These are phyloP conservation scores for Helotiales sp. DNA, from an alignment of 2,329 filamentous ascomycete species.

Conservation along the genomic window DNA sequence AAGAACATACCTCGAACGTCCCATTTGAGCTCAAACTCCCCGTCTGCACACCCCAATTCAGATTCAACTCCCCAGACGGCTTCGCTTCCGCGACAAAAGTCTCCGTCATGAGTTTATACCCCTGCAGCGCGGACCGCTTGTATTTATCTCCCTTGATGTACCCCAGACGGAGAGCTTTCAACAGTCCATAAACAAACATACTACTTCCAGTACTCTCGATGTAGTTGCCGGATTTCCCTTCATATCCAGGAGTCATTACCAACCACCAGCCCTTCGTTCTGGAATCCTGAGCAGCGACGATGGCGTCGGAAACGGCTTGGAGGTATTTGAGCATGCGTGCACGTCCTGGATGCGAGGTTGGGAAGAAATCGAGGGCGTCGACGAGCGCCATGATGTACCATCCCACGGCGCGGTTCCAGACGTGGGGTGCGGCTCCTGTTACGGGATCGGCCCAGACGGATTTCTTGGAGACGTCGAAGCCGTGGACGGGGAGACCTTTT, in stretches of 20 bases:
- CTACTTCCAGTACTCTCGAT: neutral
- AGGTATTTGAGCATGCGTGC: neutral
- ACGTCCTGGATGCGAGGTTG: neutral
- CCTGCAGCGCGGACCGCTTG: neutral
- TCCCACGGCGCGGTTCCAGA: neutral
- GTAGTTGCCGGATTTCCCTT: neutral
- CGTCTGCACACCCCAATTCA: neutral
- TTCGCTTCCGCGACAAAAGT: neutral
- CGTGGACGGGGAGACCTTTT: neutral
- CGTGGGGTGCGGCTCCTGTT: neutral
- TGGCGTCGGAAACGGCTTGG: neutral
- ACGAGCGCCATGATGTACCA: neutral
- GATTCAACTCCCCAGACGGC: neutral
- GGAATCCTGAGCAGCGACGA: neutral
- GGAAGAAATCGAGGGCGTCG: neutral
- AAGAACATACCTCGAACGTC: neutral
- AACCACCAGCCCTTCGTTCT: neutral
- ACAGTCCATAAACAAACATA: neutral
- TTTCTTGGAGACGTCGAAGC: neutral
- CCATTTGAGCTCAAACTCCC: neutral
- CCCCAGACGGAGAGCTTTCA: neutral
- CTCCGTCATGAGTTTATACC: neutral
- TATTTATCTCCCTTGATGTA: neutral
- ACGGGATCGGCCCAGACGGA: neutral
- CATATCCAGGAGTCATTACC: neutral